A percentile compares a stretch with the other conserved stretches of the same genome.
Evolutionary conservation across 495 filamentous ascomycete species (phyloP).

Genomic region (Apiosordaria backusii): DNA sequence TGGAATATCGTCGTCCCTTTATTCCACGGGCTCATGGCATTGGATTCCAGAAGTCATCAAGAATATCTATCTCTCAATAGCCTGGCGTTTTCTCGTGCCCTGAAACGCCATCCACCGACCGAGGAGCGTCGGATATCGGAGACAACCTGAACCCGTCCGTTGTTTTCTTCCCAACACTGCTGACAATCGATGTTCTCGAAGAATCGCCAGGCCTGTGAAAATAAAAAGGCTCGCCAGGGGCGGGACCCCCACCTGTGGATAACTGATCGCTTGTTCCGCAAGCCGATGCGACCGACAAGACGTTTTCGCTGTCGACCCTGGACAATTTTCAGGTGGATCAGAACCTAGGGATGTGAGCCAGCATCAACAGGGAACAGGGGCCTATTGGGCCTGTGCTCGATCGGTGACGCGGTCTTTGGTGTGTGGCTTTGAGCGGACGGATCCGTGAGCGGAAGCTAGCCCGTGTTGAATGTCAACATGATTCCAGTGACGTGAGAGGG

Average conservation of each 20-base stretch:
- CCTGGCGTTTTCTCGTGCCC: background rate
- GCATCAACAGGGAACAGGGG: constrained; percentile 7
- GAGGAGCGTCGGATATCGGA: background rate
- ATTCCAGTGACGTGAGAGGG: constrained; percentile 2
- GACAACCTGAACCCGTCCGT: background rate
- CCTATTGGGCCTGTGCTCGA: constrained; percentile 2
- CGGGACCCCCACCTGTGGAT: background rate
- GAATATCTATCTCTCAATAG: background rate
- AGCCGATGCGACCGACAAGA: background rate
- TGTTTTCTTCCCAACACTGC: background rate
- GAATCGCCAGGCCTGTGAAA: background rate
- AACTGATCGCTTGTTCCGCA: background rate
- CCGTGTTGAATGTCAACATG: background rate
- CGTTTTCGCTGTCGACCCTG: background rate
- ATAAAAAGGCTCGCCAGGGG: constrained; percentile 1
- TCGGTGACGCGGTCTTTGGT: constrained; percentile 3
- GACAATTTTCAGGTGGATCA: constrained; percentile 6
- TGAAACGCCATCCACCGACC: background rate
- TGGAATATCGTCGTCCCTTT: background rate
- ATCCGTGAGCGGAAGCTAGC: background rate
- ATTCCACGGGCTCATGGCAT: background rate
- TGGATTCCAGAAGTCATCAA: background rate
- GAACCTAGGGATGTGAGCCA: constrained; percentile 7
- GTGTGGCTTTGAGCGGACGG: constrained; percentile 7
- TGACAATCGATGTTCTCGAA: background rate